A percentile compares a stretch with the other conserved stretches of the same genome.
Conservation (phyloP, 2,329 filamentous ascomycete species). For the Talaromyces verruculosus region DNA sequence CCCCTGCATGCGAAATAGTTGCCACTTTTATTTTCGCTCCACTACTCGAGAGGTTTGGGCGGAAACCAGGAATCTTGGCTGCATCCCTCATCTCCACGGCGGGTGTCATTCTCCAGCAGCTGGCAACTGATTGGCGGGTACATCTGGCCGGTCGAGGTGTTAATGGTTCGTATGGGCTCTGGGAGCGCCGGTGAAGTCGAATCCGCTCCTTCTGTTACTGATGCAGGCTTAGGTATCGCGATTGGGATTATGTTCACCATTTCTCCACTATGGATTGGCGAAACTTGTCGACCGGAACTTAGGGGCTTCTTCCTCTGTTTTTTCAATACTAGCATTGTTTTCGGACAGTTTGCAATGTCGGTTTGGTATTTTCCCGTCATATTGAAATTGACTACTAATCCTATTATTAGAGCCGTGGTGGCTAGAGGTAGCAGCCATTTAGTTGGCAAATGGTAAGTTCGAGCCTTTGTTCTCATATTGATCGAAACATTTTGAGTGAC, state of each 20-base stretch:
- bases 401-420: background rate
- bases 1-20: slow-evolving; percentile 21
- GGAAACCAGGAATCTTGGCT: slow-evolving; percentile 31
- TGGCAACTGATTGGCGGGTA: slow-evolving; percentile 30
- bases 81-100: slow-evolving; percentile 29
- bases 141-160: slow-evolving; percentile 30
- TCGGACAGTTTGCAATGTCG: slow-evolving; percentile 33
- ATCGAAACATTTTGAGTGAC: background rate
- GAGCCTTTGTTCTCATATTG: background rate
- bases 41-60: slow-evolving; percentile 35
- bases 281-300: slow-evolving; percentile 39
- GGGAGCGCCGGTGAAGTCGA: background rate
- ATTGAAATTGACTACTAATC: background rate
- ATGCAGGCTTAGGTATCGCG: slow-evolving; percentile 27
- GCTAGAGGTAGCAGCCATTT: background rate
- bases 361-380: background rate
- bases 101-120: slow-evolving; percentile 34
- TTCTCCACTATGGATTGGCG: slow-evolving; percentile 42
- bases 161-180: slow-evolving; percentile 7
- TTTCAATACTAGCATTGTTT: slow-evolving; percentile 40
- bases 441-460: background rate
- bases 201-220: background rate
- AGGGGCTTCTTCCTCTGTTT: slow-evolving; percentile 43
- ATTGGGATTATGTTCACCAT: slow-evolving; percentile 42
- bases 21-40: slow-evolving; percentile 27